Base-by-base conservation (phyloP, 768 basidiomycete genomes). In the Cystobasidium onofrii region DNA sequence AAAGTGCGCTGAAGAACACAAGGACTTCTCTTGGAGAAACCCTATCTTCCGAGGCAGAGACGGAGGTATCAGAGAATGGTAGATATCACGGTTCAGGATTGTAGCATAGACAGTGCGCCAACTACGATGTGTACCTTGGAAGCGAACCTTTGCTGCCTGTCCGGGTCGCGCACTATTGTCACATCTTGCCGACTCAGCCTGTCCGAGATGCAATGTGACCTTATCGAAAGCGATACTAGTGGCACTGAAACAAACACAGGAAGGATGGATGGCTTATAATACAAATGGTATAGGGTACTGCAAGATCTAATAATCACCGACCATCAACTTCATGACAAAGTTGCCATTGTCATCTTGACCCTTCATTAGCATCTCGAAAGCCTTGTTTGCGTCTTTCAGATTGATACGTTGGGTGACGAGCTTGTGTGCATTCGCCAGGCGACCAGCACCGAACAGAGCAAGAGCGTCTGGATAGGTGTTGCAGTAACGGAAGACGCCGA, bases 401-500 rank as follows among this genome's bases (percentile, higher is more conserved):
- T 80, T 77, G 70, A 80, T 80, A 44, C 79, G 67, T 54, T 80
- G 79, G 1, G 80, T 81, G 15, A 78, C 75, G 18, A 76, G 85
- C 80, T 87, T 88, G 75, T 86, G 85, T 52, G 90, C 83, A 75
- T 87, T 85, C 50, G 83, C 81, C 39, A 92, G 84, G 76, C 84
- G 84, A 36, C 89, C 89, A 3, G 87, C 86, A 18, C 85, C 85
- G n/a, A 93, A 86, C 10, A 98, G 85, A 1, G 84, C 82, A 55
- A 97, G 83, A 25, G 94, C 95, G n/a, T 87, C 87, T 23, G 90
- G 87, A 80, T 95, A 98, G 12, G 91, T 93, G 83, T 92, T 88
- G 74, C 89, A 88, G 78, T 93, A 93, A 36, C 91, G 86, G 86
- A 61, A 67, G 43, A 89, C 90, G 76, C 93, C 94, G 75, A 88